Evolutionary conservation across 306 rosid genomes (phyloP), one percentile per base, ranked within the genome.

Genomic region (Acacia acuminata): DNA sequence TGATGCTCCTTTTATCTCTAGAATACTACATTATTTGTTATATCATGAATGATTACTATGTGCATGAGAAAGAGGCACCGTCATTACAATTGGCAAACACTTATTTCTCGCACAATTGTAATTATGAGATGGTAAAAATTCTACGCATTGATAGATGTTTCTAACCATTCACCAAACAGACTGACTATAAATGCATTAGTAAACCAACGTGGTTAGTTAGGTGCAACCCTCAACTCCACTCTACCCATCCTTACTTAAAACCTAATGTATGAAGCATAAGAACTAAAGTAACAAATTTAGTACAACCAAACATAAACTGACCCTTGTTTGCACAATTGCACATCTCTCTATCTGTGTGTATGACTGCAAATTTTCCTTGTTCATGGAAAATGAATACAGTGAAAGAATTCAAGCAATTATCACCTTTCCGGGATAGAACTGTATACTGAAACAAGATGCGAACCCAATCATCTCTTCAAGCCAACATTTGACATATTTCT

Each of bases 401-500:
- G 13, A 75, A 63, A 77, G 74, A 73, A 44, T 56, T 34, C 11
- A 56, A 77, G 78, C 73, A 38, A 68, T 42, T 10, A 73, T 81
- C 82, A 96, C 98, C 98, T 86, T 92, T 84, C 85, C 98, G 7
- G 99, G 92, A 80, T 96, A 96, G 85, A 96, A 96, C 51, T 50
- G 85, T 74, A 96, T 85, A 40, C 76, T 68, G 71, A 96, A 93
- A 71, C 85, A 66, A 65, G 91, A 82, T 73, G 80, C 71, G 47
- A 92, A 93, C 24, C 92, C 94, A 83, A 88, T 73, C 82, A 97
- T 93, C 74, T 91, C 96, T 78, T 91, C 96, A 45, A 96, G 88
- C 99, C 98, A 96, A 69, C 80, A 86, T 53, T 79, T 87, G 75
- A 96, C 88, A 82, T 92, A 96, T 36, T 75, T 84, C 85, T 92